Conservation (phyloP, 2,329 filamentous ascomycete genomes). For the Venturia aucupariae region DNA sequence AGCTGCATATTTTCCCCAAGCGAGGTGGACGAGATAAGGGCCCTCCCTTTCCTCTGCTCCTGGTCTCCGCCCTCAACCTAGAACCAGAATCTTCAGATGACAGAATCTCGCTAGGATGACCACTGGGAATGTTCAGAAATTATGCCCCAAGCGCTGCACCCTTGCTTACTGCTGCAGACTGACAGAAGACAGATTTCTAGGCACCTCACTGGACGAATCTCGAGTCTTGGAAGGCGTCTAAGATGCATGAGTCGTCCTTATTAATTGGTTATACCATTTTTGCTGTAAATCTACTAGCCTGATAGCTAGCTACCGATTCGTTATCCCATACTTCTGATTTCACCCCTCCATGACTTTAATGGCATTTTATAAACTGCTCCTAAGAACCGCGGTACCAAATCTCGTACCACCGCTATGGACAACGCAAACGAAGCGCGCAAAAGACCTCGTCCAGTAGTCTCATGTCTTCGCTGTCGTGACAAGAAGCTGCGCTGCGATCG, state of each 20-base stretch:
- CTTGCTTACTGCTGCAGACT: not conserved
- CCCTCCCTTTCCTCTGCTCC: too few relatives aligned
- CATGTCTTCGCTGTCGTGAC: slow-evolving; percentile 22
- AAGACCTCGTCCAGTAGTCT: slow-evolving; percentile 21
- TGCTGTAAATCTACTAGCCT: not conserved
- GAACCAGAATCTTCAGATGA: too few relatives aligned
- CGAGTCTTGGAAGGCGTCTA: not conserved
- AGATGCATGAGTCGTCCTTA: not conserved
- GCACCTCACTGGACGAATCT: not conserved
- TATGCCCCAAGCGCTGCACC: not conserved
- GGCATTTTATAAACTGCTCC: not conserved
- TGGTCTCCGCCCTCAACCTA: too few relatives aligned
- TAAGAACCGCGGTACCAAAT: not conserved
- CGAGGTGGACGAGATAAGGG: too few relatives aligned
- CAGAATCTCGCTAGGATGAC: not conserved
- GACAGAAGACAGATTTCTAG: not conserved
- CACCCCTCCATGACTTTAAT: not conserved
- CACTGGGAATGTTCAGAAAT: not conserved
- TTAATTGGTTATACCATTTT: not conserved
- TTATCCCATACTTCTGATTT: not conserved
- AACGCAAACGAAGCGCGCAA: slow-evolving; percentile 14
- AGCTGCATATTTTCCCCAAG: too few relatives aligned
- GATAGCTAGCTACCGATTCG: not conserved
- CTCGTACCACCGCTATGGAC: not conserved
- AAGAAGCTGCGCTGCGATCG: slow-evolving; percentile 24